These are phyloP conservation scores for Metschnikowia baotianmanensis DNA, from an alignment of 805 yeast genomes.

Conservation along the genomic window DNA sequence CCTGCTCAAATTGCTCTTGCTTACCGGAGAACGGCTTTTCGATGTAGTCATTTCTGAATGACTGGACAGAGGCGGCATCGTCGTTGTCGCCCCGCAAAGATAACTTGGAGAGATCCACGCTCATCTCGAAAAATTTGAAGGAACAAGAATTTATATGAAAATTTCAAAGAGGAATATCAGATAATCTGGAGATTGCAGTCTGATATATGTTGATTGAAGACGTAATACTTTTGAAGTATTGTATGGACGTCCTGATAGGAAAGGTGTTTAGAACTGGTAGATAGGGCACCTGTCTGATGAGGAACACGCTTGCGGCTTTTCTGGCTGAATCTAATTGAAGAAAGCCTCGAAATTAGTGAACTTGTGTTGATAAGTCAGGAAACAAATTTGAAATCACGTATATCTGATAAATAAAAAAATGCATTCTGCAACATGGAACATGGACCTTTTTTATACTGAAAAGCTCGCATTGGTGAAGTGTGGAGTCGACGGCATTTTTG, in stretches of 20 bases:
- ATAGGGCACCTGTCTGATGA: slow-evolving; percentile 7
- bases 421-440: slow-evolving; percentile 1
- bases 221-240: no score
- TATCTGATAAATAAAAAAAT: no score
- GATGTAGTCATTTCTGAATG: slow-evolving; percentile 59
- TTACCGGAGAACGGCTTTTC: slow-evolving; percentile 76
- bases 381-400: background rate
- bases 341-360: background rate
- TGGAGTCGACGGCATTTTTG: slow-evolving; percentile 12
- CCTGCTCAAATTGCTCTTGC: slow-evolving; percentile 74
- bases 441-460: slow-evolving; percentile 5
- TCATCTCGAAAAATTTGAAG: slow-evolving; percentile 9
- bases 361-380: background rate
- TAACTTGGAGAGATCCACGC: slow-evolving; percentile 18
- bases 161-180: no score
- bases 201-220: no score
- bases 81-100: slow-evolving; percentile 21
- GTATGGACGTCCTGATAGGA: slow-evolving; percentile 6
- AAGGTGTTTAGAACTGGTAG: slow-evolving; percentile 2
- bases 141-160: no score
- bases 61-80: slow-evolving; percentile 30
- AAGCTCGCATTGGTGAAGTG: slow-evolving; percentile 8
- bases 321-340: no score
- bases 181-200: no score
- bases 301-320: background rate